Evolutionary conservation across 495 filamentous ascomycete genomes (phyloP), one percentile per base, ranked within the genome.

Genomic region (Podospora tetraspora): DNA sequence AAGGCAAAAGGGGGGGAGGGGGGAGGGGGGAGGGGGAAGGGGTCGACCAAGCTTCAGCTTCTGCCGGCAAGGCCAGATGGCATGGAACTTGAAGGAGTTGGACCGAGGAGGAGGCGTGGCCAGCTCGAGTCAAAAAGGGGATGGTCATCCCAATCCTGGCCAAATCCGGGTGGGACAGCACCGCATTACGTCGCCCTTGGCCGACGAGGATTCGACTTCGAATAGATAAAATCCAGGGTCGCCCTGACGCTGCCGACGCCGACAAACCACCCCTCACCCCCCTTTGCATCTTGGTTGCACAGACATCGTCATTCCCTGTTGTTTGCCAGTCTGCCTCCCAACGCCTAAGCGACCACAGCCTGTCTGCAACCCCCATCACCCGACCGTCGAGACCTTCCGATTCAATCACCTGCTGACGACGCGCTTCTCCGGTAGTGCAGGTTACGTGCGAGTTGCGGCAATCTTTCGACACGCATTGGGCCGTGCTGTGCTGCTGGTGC

Each of bases 271-370:
- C 61, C 67, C 57, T 68, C 69, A 70, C 27, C 27, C 27, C 27
- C 6, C 30, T 37, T 66, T 27, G 10, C 37, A 5, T 59, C 19
- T 66, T 68, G 10, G 25, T 32, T 68, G 59, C 64, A 25, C 12
- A 56, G 67, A 61, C 70, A 74, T 72, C 74, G 74, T 74, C 74
- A 74, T 74, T 76, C 74, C 74, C 72, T 76, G 74, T 63, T 68
- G 69, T 69, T 72, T 70, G 27, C 67, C 63, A 73, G 73, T 71
- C 62, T 32, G n/a, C 56, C 63, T 65, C 23, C 23, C 52, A 25
- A 21, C 65, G 61, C 70, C 69, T 58, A 70, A 29, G 21, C 61
- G 29, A 34, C 57, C 43, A 32, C 43, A 13, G 43, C 60, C 43
- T 8, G 6, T n/a, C 43, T n/a, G 34, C 34, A 43, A 7, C 32